A percentile compares a stretch with the other conserved stretches of the same genome.
These are phyloP conservation scores for Glycine latifolia DNA, from an alignment of 306 rosid species.

Conservation along the genomic window DNA sequence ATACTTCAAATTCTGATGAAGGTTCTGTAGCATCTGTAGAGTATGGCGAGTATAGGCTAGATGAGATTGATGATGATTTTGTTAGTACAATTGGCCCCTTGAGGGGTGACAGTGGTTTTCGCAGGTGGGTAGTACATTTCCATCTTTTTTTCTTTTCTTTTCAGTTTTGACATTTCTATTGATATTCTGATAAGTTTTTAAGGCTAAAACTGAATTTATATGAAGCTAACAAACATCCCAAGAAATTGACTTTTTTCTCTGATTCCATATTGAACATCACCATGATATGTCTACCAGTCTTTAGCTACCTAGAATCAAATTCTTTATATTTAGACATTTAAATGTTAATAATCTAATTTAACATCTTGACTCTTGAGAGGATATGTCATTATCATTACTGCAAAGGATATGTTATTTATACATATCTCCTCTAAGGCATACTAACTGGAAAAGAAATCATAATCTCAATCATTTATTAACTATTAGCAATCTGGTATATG, in stretches of 20 bases:
- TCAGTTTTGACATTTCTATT: constrained; percentile 16
- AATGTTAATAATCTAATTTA: background rate
- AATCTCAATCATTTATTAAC: background rate
- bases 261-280: background rate
- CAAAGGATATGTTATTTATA: background rate
- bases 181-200: background rate
- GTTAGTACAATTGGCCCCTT: constrained; percentile 58
- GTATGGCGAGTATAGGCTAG: constrained; percentile 65
- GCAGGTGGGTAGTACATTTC: constrained; percentile 58
- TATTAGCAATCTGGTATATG: background rate
- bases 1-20: constrained; percentile 75
- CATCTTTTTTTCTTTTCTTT: background rate
- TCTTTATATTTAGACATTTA: constrained; percentile 6
- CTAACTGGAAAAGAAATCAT: background rate
- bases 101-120: constrained; percentile 64
- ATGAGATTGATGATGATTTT: constrained; percentile 76
- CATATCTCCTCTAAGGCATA: background rate
- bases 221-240: background rate
- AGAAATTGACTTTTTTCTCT: background rate
- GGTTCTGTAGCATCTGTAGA: constrained; percentile 76
- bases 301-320: background rate
- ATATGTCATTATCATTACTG: background rate
- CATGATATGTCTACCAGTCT: background rate
- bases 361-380: constrained; percentile 10
- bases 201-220: constrained; percentile 5